Evolutionary conservation across 1,284 basidiomycete genomes (phyloP).

Genomic region (Porodaedalea pini): DNA sequence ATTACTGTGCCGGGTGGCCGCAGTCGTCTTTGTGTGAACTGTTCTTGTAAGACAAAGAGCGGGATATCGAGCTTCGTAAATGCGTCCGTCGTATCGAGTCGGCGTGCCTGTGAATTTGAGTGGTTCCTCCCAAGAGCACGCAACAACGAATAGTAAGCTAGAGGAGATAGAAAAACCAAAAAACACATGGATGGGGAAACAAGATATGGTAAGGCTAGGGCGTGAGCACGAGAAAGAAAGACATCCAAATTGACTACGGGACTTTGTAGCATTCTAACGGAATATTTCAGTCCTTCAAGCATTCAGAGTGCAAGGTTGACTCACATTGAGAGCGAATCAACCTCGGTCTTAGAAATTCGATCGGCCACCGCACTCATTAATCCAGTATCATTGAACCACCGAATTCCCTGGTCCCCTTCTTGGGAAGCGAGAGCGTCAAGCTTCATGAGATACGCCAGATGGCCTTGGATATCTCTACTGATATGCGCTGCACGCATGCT

Average conservation of each 20-base stretch:
- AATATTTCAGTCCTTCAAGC: background rate
- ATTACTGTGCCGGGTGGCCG: constrained; percentile 47
- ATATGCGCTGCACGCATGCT: constrained; percentile 47
- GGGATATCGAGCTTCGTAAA: constrained; percentile 49
- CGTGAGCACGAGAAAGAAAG: constrained; percentile 58
- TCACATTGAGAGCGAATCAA: constrained; percentile 48
- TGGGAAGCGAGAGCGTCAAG: constrained; percentile 58
- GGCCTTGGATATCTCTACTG: constrained; percentile 45
- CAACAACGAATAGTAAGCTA: constrained; percentile 59
- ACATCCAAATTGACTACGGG: constrained; percentile 57
- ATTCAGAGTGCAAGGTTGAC: constrained; percentile 26
- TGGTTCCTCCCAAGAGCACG: constrained; percentile 30
- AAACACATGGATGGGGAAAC: constrained; percentile 65
- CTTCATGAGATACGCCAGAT: constrained; percentile 67
- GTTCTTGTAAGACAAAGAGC: constrained; percentile 42
- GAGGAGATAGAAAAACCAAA: constrained; percentile 63
- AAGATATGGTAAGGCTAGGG: constrained; percentile 66
- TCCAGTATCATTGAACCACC: constrained; percentile 70
- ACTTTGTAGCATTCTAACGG: background rate
- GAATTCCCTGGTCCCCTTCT: constrained; percentile 59
- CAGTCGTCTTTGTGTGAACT: constrained; percentile 36
- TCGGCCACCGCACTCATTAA: constrained; percentile 47
- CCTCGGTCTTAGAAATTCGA: constrained; percentile 51
- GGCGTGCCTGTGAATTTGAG: background rate
- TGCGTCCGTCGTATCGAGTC: constrained; percentile 22